Conservation (phyloP, 2,329 filamentous ascomycete species). For the Pleurostoma richardsiae region DNA sequence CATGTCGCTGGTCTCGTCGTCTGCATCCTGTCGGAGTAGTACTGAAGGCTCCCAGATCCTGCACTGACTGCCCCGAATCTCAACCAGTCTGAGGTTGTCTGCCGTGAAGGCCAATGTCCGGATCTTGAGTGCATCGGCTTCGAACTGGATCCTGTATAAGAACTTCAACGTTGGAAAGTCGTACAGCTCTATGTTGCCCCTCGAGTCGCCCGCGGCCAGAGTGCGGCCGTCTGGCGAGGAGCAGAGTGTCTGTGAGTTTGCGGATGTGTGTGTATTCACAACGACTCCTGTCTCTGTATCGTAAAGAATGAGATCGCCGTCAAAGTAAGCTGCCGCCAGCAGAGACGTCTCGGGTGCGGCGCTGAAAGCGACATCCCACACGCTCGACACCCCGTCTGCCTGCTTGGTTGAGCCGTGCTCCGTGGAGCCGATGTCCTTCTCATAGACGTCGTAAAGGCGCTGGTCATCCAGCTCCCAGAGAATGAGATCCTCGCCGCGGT, state of each 20-base stretch:
- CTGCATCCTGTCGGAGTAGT: conserved; percentile 11
- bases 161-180: conserved; percentile 16
- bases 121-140: background rate
- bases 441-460: conserved; percentile 14
- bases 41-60: conserved; percentile 17
- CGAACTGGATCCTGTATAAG: conserved; percentile 10
- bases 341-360: conserved; percentile 8
- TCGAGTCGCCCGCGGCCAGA: conserved; percentile 16
- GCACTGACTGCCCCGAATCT: conserved; percentile 13
- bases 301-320: conserved; percentile 20
- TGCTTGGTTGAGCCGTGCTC: conserved; percentile 2
- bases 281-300: conserved; percentile 11
- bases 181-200: conserved; percentile 18
- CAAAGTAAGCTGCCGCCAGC: conserved; percentile 17
- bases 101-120: conserved; percentile 11
- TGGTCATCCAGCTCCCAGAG: conserved; percentile 14
- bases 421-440: conserved; percentile 15
- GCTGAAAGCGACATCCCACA: conserved; percentile 14
- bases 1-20: conserved; percentile 11
- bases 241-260: conserved; percentile 13
- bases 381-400: conserved; percentile 7
- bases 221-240: conserved; percentile 21
- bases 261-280: background rate
- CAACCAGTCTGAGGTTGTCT: conserved; percentile 14
- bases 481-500: conserved; percentile 17